These are phyloP conservation scores for Anisogramma anomala DNA, from an alignment of 2,329 filamentous ascomycete species.

Conservation along the genomic window DNA sequence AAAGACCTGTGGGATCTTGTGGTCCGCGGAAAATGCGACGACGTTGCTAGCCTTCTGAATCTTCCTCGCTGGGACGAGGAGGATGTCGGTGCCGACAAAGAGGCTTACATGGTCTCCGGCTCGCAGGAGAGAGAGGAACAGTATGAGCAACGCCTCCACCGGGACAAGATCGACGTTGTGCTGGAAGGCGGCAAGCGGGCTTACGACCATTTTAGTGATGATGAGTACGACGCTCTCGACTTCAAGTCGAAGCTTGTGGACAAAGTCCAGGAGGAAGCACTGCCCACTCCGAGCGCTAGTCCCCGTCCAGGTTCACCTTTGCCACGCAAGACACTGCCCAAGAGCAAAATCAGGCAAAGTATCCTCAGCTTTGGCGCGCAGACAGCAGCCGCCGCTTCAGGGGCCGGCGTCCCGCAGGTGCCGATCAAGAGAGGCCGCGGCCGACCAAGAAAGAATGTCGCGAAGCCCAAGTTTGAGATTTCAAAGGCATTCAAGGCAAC, in stretches of 20 bases:
- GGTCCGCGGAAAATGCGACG: conserved; percentile 76
- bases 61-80: conserved; percentile 45
- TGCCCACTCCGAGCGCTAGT: conserved; percentile 47
- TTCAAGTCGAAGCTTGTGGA: conserved; percentile 30
- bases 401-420: conserved; percentile 17
- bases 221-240: conserved; percentile 13
- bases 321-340: conserved; percentile 27
- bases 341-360: conserved; percentile 37
- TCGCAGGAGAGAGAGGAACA: conserved; percentile 32
- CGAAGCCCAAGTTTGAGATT: conserved; percentile 27
- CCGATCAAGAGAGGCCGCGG: conserved; percentile 21
- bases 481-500: conserved; percentile 34
- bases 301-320: conserved; percentile 34
- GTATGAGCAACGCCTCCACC: conserved; percentile 25
- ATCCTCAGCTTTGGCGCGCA: conserved; percentile 33
- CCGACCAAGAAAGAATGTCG: conserved; percentile 20
- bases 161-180: conserved; percentile 31
- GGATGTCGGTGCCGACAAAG: conserved; percentile 34
- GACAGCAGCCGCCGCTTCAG: conserved; percentile 20
- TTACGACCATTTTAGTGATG: conserved; percentile 15
- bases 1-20: conserved; percentile 91
- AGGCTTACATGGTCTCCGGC: conserved; percentile 30
- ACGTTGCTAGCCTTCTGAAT: conserved; percentile 64
- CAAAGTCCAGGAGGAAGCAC: conserved; percentile 33
- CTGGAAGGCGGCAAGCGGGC: conserved; percentile 23